Conservation (phyloP, 768 basidiomycete genomes). For the Gloeopeniophorella convolvens region DNA sequence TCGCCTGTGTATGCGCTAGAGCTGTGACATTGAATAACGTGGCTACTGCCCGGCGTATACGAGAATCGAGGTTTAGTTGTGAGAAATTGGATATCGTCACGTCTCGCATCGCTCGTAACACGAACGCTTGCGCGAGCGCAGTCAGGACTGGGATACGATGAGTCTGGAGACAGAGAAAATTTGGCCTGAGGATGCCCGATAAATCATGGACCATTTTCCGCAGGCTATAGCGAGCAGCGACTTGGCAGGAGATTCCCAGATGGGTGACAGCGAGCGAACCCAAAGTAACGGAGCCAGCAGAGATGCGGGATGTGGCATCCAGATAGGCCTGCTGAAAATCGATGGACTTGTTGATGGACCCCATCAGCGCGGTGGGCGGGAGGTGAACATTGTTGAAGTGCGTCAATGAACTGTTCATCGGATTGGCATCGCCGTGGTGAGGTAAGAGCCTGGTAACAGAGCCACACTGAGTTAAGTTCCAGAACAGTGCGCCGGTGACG, state of each 20-base stretch:
- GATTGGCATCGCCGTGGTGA: constrained; percentile 21
- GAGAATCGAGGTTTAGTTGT: constrained; percentile 22
- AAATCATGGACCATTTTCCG: constrained; percentile 45
- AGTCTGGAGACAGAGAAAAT: constrained; percentile 57
- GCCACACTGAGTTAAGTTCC: constrained; percentile 12
- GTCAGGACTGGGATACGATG: constrained; percentile 56
- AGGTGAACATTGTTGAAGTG: constrained; percentile 28
- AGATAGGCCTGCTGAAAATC: constrained; percentile 18
- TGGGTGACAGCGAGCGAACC: constrained; percentile 33
- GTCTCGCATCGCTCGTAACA: constrained; percentile 42
- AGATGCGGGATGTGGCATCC: constrained; percentile 21
- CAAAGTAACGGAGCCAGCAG: constrained; percentile 22
- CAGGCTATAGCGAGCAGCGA: constrained; percentile 52
- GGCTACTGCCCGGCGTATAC: constrained; percentile 27
- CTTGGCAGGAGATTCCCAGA: constrained; percentile 45
- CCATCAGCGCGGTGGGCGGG: constrained; percentile 26
- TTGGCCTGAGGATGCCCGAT: constrained; percentile 37
- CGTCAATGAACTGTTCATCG: constrained; percentile 31
- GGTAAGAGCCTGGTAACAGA: constrained; percentile 9
- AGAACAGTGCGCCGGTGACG: constrained; percentile 21
- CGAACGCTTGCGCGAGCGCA: constrained; percentile 45
- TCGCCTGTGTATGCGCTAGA: constrained; percentile 23
- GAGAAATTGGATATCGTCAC: constrained; percentile 28
- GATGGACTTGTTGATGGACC: constrained; percentile 12
- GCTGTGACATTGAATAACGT: constrained; percentile 29